These are phyloP conservation scores for Thermothelomyces thermophilus DNA, from an alignment of 2,329 filamentous ascomycete genomes.

Conservation along the genomic window DNA sequence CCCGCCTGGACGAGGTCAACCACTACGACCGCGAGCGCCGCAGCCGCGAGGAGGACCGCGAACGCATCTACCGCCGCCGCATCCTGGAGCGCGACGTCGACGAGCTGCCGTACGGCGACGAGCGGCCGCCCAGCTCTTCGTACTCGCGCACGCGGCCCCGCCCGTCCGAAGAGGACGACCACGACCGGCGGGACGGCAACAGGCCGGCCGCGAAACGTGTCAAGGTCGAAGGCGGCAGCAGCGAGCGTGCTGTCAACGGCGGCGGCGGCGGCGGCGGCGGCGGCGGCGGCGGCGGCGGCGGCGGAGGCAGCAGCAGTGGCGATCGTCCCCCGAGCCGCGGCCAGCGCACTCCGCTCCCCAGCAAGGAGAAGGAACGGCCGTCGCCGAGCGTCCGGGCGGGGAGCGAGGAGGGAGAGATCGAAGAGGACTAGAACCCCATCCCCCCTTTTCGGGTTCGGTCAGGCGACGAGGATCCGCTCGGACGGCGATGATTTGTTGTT, in stretches of 20 bases:
- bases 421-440: conserved; percentile 57
- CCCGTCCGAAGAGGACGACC: conserved; percentile 68
- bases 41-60: conserved; percentile 83
- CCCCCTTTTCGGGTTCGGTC: too few relatives aligned
- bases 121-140: conserved; percentile 45
- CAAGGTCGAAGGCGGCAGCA: conserved; percentile 43
- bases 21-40: conserved; percentile 81
- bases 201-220: conserved; percentile 52
- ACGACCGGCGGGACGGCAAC: conserved; percentile 56
- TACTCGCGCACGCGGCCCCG: conserved; percentile 57
- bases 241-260: conserved; percentile 29
- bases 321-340: conserved; percentile 53
- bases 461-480: background rate
- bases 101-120: conserved; percentile 85
- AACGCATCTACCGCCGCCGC: conserved; percentile 79
- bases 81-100: conserved; percentile 66
- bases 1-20: conserved; percentile 56
- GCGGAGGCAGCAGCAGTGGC: conserved; percentile 29
- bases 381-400: conserved; percentile 66
- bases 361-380: conserved; percentile 16
- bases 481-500: too few relatives aligned
- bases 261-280: conserved; percentile 34
- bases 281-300: conserved; percentile 33
- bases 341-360: conserved; percentile 28
- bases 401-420: conserved; percentile 97